Evolutionary conservation across 139 green algal species (phyloP), one percentile per base, ranked within the genome.

Genomic region (Ulvella scutata): DNA sequence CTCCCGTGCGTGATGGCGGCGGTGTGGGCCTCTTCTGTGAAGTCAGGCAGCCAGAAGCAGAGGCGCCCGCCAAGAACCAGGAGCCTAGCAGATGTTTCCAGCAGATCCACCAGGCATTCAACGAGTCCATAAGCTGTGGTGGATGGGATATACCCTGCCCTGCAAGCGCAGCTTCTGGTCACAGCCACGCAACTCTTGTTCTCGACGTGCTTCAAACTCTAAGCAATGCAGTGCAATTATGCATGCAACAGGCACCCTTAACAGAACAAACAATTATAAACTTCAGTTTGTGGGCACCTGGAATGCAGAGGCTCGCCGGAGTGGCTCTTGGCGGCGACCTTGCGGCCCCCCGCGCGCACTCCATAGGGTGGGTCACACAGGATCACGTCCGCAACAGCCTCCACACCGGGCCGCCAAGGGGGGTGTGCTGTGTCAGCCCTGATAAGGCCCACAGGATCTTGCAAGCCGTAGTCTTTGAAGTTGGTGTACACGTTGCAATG

Each of bases 341-440:
- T 98, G 33, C 84, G 81, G n/a, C 88, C 93, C 0, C 94, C 94
- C 21, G 93, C 94, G 21, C 94, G 84, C 37, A 98, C 92, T 34
- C 94, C 94, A 75, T 98, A 98, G 0, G 94, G 94, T 3, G 94
- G 94, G 81, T 98, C 94, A 36, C 89, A 91, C 10, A 98, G 74
- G 17, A 98, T 85, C 34, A 86, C 87, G 73, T 97, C 85, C 62
- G 97, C 43, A 77, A 85, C 81, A 81, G 79, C 86, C 3, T 80
- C n/a, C 29, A 89, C 38, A 2, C 74, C 80, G 9, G 72, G 3
- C 40, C 92, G 79, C 61, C 93, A 88, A 17, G 89, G 85, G 31
- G 79, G 79, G 3, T 60, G 75, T 79, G 93, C 85, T 35, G 87
- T 76, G 81, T 97, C 92, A 39, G 84, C 77, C 3, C 89, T 83